A percentile compares a stretch with the other conserved stretches of the same genome.
Evolutionary conservation across 169 alveolate genomes (phyloP).

Genomic region (Plasmodium coatneyi): DNA sequence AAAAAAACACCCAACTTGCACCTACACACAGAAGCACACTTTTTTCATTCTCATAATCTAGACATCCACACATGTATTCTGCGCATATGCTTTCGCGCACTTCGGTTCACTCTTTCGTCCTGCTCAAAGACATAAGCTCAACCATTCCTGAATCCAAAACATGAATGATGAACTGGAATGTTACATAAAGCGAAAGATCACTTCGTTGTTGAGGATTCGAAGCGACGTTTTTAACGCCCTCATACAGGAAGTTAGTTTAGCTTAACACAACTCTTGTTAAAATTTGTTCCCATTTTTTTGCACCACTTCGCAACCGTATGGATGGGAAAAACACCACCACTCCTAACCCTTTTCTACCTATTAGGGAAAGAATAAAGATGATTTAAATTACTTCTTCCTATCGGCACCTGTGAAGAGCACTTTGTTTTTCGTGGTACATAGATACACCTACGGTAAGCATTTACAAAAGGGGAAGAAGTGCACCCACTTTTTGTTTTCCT

Average conservation of each 20-base stretch:
- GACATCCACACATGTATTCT: slow-evolving; percentile 3
- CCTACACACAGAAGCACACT: neutral
- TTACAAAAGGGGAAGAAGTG: neutral
- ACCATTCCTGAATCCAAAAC: slow-evolving; percentile 5
- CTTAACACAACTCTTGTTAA: neutral
- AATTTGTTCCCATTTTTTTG: neutral
- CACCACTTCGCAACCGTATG: neutral
- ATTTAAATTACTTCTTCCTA: slow-evolving; percentile 40
- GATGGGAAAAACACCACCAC: slow-evolving; percentile 1
- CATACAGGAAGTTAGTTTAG: slow-evolving; percentile 42
- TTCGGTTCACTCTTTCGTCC: neutral
- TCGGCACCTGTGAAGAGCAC: slow-evolving; percentile 52
- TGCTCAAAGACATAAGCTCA: neutral
- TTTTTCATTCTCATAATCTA: slow-evolving; percentile 7
- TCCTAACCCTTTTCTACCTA: neutral
- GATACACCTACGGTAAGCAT: slow-evolving; percentile 19
- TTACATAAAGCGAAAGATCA: slow-evolving; percentile 48
- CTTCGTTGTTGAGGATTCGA: slow-evolving; percentile 28
- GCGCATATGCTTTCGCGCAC: slow-evolving; percentile 8
- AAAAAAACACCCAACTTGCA: neutral
- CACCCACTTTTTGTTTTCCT: neutral
- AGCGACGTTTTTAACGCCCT: slow-evolving; percentile 20
- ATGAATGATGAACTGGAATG: slow-evolving; percentile 64
- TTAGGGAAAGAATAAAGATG: slow-evolving; percentile 41
- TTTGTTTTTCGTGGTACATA: slow-evolving; percentile 48